A percentile compares a stretch with the other conserved stretches of the same genome.
Conservation (phyloP, 495 filamentous ascomycete species). For the Penicillium lagena region DNA sequence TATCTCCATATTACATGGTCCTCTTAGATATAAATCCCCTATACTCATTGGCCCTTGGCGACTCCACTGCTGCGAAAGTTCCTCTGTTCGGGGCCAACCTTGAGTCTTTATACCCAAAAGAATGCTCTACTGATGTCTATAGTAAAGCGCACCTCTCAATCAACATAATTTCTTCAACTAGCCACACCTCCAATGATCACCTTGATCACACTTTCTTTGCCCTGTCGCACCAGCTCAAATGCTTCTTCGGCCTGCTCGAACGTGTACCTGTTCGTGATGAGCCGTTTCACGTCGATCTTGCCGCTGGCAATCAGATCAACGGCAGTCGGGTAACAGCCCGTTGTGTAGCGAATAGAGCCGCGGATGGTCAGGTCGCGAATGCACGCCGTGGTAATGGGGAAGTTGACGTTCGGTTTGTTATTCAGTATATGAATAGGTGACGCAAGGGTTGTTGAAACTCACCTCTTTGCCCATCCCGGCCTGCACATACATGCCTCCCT, state of each 20-base stretch:
- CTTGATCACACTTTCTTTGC: conserved; percentile 77
- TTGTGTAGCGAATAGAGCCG: conserved; percentile 75
- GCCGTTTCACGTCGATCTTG: conserved; percentile 62
- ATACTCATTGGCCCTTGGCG: too few species aligned
- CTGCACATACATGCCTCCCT: conserved; percentile 79
- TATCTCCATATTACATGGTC: background rate
- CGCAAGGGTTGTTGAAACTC: conserved; percentile 12
- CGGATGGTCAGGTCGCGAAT: conserved; percentile 75
- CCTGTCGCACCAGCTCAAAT: conserved; percentile 69
- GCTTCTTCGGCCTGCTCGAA: conserved; percentile 73
- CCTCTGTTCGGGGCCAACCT: too few species aligned
- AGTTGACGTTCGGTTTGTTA: conserved; percentile 52
- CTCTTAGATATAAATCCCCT: background rate
- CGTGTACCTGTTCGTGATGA: conserved; percentile 62
- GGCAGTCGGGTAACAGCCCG: conserved; percentile 71
- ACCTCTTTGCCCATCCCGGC: conserved; percentile 76
- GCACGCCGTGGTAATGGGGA: conserved; percentile 80
- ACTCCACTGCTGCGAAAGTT: too few species aligned
- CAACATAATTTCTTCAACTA: background rate
- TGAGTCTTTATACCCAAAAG: background rate
- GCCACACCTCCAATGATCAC: conserved; percentile 61
- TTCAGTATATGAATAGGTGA: background rate
- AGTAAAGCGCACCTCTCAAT: background rate
- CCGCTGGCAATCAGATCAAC: conserved; percentile 63
- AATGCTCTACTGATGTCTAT: too few species aligned